Conservation (phyloP, 176 grass and related monocot genomes). For the Olyra latifolia region DNA sequence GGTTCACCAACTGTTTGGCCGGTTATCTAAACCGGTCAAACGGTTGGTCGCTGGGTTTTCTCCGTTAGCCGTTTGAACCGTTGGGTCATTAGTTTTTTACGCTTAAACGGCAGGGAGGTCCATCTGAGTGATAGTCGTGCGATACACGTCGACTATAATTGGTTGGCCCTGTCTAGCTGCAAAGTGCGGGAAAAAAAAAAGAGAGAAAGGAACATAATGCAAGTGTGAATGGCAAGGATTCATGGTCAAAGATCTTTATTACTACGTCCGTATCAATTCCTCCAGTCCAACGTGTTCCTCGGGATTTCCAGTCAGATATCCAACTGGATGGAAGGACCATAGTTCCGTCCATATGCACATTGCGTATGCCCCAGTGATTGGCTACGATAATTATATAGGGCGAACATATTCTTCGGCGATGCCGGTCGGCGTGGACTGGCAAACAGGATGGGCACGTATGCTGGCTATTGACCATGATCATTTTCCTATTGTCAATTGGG, state of each 20-base stretch:
- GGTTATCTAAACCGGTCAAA: no score
- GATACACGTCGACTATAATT: no score
- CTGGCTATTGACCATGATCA: background rate
- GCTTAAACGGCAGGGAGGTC: no score
- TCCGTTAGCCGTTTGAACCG: no score
- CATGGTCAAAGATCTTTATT: background rate
- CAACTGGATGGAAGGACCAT: background rate
- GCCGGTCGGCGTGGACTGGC: background rate
- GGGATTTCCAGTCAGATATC: slow-evolving; percentile 25
- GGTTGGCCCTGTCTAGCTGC: no score
- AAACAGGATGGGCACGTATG: background rate
- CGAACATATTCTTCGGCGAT: background rate
- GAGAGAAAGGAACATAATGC: no score
- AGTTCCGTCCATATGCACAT: background rate
- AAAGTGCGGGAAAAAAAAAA: no score
- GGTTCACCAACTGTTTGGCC: no score
- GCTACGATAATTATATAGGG: background rate
- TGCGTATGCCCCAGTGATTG: background rate
- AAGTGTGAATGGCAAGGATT: slow-evolving; percentile 1
- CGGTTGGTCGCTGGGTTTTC: no score
- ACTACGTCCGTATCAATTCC: background rate
- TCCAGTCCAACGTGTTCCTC: background rate
- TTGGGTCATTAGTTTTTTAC: no score
- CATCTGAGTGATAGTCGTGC: no score
- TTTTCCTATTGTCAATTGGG: no score